phyloP scores from a whole-genome alignment of 441 rosid genomes.

The Theobroma grandiflorum region DNA sequence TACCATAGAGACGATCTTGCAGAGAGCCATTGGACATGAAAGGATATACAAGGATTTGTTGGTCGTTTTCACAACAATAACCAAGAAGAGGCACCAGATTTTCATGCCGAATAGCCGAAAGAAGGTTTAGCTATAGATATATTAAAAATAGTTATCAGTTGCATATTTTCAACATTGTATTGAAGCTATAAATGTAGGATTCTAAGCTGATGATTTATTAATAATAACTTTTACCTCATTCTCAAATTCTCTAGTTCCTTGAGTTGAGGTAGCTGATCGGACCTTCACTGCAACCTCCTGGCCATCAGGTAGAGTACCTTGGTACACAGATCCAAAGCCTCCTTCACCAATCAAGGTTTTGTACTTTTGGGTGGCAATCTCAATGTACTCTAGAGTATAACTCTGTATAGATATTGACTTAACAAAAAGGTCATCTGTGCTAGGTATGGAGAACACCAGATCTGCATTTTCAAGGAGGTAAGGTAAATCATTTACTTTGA shows the following conservation, averaged over 20 bases:
- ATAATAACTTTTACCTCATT: constrained; percentile 60
- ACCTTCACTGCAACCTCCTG: constrained; percentile 88
- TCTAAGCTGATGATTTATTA: background rate
- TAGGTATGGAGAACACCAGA: constrained; percentile 57
- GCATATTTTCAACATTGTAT: background rate
- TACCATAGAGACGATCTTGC: constrained; percentile 85
- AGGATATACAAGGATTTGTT: constrained; percentile 79
- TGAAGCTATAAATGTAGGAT: background rate
- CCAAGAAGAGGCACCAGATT: constrained; percentile 82
- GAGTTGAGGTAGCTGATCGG: constrained; percentile 76
- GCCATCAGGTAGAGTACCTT: constrained; percentile 68
- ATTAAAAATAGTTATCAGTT: constrained; percentile 29
- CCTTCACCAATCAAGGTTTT: constrained; percentile 79
- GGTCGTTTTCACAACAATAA: constrained; percentile 72
- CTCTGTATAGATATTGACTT: constrained; percentile 58
- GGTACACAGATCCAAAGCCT: constrained; percentile 78
- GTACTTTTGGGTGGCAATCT: constrained; percentile 58
- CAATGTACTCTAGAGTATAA: constrained; percentile 56
- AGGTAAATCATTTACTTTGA: constrained; percentile 17
- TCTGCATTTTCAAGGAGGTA: constrained; percentile 47
- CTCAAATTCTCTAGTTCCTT: constrained; percentile 79
- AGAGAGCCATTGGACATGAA: constrained; percentile 87
- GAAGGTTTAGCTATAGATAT: constrained; percentile 64
- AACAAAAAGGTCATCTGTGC: constrained; percentile 45
- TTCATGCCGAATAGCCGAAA: constrained; percentile 70